Conservation (phyloP, 257 asterid genomes). For the Solanum chiquidenum region DNA sequence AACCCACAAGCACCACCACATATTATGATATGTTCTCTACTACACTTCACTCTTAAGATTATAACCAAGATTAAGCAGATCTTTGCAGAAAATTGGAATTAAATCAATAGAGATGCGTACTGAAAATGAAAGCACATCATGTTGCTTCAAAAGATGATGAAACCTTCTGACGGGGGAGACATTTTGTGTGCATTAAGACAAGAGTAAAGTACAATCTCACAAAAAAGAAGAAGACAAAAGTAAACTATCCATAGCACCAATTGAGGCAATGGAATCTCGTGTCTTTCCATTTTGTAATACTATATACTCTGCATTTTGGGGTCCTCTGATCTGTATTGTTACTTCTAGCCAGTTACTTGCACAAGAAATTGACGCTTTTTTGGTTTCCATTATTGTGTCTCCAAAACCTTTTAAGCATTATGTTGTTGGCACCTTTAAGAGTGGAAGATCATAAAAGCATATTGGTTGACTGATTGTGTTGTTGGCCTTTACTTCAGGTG, state of each 20-base stretch:
- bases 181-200: not conserved
- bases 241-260: not conserved
- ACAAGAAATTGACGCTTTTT: not conserved
- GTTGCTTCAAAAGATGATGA: not conserved
- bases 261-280: not conserved
- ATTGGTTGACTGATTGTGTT: not conserved
- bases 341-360: not conserved
- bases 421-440: not conserved
- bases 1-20: not conserved
- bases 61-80: not conserved
- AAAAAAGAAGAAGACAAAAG: no score
- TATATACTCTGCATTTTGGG: not conserved
- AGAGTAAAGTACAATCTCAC: not conserved
- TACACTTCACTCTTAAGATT: not conserved
- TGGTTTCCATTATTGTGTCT: not conserved
- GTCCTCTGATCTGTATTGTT: not conserved
- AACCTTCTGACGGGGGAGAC: no score
- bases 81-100: not conserved
- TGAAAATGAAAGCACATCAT: not conserved
- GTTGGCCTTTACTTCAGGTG: slow-evolving; percentile 32
- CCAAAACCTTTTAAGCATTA: not conserved
- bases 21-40: not conserved
- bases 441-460: not conserved
- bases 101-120: not conserved
- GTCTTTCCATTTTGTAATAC: not conserved